These are phyloP conservation scores for Cystoisospora suis DNA, from an alignment of 169 alveolate genomes.

Conservation along the genomic window DNA sequence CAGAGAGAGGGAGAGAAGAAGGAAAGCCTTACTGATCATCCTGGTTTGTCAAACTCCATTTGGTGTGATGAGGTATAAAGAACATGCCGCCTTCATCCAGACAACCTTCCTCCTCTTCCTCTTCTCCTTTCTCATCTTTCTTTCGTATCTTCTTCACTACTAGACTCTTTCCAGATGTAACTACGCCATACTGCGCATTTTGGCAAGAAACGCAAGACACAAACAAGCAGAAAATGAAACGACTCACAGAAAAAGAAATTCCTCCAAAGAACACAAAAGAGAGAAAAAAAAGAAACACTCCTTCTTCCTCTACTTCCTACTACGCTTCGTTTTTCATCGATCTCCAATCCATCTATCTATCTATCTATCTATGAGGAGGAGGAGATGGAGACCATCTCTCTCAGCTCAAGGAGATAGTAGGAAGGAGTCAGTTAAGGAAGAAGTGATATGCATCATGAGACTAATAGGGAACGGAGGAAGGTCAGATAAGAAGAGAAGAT, in stretches of 20 bases:
- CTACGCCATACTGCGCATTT: slow-evolving; percentile 7
- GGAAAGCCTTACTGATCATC: no score
- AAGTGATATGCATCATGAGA: no score
- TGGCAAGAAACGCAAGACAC: neutral
- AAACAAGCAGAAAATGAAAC: neutral
- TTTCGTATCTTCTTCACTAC: neutral
- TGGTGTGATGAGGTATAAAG: neutral
- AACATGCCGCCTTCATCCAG: neutral
- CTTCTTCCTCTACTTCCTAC: neutral
- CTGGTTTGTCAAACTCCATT: neutral
- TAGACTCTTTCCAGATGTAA: neutral
- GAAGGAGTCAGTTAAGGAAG: no score
- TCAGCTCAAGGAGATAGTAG: no score
- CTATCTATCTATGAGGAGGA: no score
- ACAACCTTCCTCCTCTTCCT: neutral
- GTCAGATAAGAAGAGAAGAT: no score
- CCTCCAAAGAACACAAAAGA: neutral
- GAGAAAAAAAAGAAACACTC: neutral
- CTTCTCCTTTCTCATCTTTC: no score
- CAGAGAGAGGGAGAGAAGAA: no score
- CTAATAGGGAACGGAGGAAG: no score
- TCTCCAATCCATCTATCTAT: no score
- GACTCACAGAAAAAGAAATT: neutral
- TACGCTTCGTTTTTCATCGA: no score
- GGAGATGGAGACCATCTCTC: no score